Percentiles rank a stretch among this genome's conserved stretches.
These are phyloP conservation scores for Noccaea bulbosa DNA, from an alignment of 345 rosid species.

Conservation along the genomic window DNA sequence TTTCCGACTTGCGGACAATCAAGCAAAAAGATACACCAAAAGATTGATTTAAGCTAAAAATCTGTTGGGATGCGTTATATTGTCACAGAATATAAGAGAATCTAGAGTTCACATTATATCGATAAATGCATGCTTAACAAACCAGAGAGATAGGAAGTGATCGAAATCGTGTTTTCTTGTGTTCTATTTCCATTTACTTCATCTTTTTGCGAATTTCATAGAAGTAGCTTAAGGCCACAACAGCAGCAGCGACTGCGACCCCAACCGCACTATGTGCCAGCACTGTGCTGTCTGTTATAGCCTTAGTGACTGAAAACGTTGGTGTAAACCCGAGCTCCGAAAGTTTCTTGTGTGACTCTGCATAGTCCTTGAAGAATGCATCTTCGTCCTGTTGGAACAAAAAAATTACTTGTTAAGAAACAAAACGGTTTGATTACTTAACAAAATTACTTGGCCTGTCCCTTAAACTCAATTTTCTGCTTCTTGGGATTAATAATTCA, in stretches of 20 bases:
- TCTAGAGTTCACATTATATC: constrained; percentile 2
- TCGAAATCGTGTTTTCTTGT: not conserved
- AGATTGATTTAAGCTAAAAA: not conserved
- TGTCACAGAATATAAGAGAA: not conserved
- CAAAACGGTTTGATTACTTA: not conserved
- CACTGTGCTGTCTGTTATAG: constrained; percentile 48
- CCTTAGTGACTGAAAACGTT: constrained; percentile 48
- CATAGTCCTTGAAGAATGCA: constrained; percentile 74
- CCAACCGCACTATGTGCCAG: constrained; percentile 78
- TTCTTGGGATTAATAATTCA: not conserved
- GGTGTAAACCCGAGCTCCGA: constrained; percentile 84
- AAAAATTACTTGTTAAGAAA: not conserved
- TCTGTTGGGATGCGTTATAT: not conserved
- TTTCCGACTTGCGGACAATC: too few species aligned
- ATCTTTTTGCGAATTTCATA: constrained; percentile 67
- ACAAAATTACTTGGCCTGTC: not conserved
- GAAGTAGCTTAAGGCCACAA: constrained; percentile 68
- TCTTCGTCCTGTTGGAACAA: constrained; percentile 66
- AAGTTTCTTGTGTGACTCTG: constrained; percentile 77
- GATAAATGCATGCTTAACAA: constrained; percentile 1
- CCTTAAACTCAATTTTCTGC: not conserved
- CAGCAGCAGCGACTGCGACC: constrained; percentile 72
- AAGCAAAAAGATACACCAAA: too few species aligned
- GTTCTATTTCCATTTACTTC: constrained; percentile 46
- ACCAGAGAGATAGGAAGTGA: constrained; percentile 2